Evolutionary conservation across 441 rosid species (phyloP), one percentile per base, ranked within the genome.

Genomic region (Adansonia madagascariensis): DNA sequence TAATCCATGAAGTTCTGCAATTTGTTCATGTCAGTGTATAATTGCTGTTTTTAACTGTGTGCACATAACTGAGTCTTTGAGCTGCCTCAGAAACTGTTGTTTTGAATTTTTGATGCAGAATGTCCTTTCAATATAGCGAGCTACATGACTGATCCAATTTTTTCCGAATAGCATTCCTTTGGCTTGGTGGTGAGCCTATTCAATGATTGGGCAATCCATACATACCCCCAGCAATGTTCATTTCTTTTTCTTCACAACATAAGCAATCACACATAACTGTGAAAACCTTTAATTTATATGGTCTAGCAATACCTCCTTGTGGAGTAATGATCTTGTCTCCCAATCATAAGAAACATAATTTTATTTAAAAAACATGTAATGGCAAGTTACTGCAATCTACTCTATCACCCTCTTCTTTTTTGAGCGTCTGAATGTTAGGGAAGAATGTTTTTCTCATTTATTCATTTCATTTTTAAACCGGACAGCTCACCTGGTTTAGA

Each of bases 81-180:
- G 49, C 63, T 71, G 63, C 75, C 17, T 9, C 31, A 15, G 62
- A 53, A 71, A 53, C 47, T 31, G 73, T 53, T 35, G 2, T 35
- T 35, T 53, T 35, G 39, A 35, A 35, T 35, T 35, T 35, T 35
- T 31, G 49, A 71, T 35, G 62, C n/a, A 35, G 35, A 35, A 71
- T 71, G 44, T 17, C 63, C 75, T 39, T 71, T 11, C 50, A 0
- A 4, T 35, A 17, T 39, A 12, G 15, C 20, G 62, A 71, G 55
- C 50, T 18, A 39, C 50, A 55, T 39, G 50, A 47, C 49, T 72
- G 27, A 27, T 55, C 50, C 50, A 53, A 71, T 55, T 11, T 17
- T n/a, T 53, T 31, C 35, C n/a, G 0, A 50, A 52, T n/a, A 31
- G 11, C 31, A 52, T 53, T n/a, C 61, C 62, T 22, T 35, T 53